Conservation (phyloP, 495 filamentous ascomycete genomes). For the Penicillium antarcticum region DNA sequence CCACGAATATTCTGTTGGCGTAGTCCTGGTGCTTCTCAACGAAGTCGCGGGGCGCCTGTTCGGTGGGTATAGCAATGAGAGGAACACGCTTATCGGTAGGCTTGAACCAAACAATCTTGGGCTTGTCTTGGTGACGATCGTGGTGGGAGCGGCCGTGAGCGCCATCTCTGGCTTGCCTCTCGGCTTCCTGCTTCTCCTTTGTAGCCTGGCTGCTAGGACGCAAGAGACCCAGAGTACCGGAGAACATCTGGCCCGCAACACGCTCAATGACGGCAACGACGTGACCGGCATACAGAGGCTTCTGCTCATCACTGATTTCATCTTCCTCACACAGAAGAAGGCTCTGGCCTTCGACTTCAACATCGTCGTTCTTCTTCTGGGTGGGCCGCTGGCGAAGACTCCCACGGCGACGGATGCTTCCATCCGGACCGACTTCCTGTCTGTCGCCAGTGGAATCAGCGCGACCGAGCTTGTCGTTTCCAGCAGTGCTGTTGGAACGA, state of each 20-base stretch:
- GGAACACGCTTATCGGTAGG: slow-evolving; percentile 98
- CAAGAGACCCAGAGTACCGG: slow-evolving; percentile 87
- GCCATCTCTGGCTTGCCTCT: slow-evolving; percentile 88
- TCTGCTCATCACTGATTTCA: slow-evolving; percentile 97
- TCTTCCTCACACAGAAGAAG: slow-evolving; percentile 95
- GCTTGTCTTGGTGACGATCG: slow-evolving; percentile 88
- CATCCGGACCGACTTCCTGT: slow-evolving; percentile 62
- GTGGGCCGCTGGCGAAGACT: slow-evolving; percentile 95
- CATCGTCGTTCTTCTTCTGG: slow-evolving; percentile 99
- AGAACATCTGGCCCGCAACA: slow-evolving; percentile 98
- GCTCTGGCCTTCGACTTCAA: slow-evolving; percentile 97
- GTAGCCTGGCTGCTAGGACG: slow-evolving; percentile 98
- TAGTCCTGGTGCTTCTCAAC: slow-evolving; percentile 98
- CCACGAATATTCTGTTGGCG: slow-evolving; percentile 95
- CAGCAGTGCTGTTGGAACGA: slow-evolving; percentile 66
- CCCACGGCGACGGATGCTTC: slow-evolving; percentile 85
- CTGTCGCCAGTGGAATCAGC: slow-evolving; percentile 63
- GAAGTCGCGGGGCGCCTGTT: slow-evolving; percentile 95
- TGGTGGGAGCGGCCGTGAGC: slow-evolving; percentile 69
- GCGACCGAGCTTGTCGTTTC: slow-evolving; percentile 62
- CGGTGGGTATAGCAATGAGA: slow-evolving; percentile 95
- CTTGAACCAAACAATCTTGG: slow-evolving; percentile 99
- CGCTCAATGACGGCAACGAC: slow-evolving; percentile 97
- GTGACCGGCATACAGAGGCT: slow-evolving; percentile 94
- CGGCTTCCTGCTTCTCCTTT: slow-evolving; percentile 99